A percentile compares a stretch with the other conserved stretches of the same genome.
Evolutionary conservation across 2,329 filamentous ascomycete species (phyloP).

Genomic region (Arthroderma sp.): DNA sequence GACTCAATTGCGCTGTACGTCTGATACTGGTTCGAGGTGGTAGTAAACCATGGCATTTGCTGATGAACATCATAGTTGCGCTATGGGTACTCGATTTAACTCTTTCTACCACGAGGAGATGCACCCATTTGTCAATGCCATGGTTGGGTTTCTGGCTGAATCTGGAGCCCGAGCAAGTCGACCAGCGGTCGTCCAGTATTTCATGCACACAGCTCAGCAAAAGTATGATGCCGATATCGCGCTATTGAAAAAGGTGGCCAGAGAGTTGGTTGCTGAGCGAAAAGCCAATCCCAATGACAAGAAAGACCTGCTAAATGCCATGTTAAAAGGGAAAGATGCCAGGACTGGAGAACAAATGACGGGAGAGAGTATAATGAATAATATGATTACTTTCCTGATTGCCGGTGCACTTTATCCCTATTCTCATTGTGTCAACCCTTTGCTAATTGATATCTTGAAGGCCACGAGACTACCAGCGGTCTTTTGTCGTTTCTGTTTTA

Average conservation of each 20-base stretch:
- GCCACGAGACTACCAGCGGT: not conserved
- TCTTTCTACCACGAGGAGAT: slow-evolving; percentile 3
- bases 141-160: not conserved
- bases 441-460: not conserved
- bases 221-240: slow-evolving; percentile 1
- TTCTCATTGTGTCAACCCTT: not conserved
- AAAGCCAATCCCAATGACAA: not conserved
- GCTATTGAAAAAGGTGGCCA: not conserved
- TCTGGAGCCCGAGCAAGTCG: not conserved
- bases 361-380: not conserved
- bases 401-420: not conserved
- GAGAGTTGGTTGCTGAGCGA: not conserved
- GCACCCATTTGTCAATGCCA: slow-evolving; percentile 1
- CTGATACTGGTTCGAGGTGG: not conserved
- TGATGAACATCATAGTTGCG: not conserved
- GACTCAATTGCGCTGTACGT: not conserved
- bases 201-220: not conserved
- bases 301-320: slow-evolving; percentile 1
- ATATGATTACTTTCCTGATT: slow-evolving; percentile 2
- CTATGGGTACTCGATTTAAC: slow-evolving; percentile 1
- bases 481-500: slow-evolving; percentile 1
- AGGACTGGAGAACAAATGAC: slow-evolving; percentile 1
- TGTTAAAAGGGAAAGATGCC: slow-evolving; percentile 1
- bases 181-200: not conserved
- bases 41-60: not conserved